Evolutionary conservation across 2,329 filamentous ascomycete species (phyloP).

Genomic region (Hypoxylon sp.): DNA sequence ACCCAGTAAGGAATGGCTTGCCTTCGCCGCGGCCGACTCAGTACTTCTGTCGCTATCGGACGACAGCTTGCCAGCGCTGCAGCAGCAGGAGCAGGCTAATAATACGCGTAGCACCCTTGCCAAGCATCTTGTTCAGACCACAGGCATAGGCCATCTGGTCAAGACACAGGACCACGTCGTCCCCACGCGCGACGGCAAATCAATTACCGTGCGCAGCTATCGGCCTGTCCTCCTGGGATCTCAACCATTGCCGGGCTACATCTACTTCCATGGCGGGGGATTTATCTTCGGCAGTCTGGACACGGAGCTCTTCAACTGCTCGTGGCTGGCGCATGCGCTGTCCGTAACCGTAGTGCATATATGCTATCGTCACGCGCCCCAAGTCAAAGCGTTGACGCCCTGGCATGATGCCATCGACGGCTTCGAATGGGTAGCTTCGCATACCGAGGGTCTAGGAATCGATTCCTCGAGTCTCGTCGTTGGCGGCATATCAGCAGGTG

Average conservation of each 20-base stretch:
- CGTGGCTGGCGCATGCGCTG: constrained; percentile 55
- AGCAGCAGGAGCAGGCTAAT: constrained; percentile 51
- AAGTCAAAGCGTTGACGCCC: constrained; percentile 60
- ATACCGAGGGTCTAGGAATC: constrained; percentile 55
- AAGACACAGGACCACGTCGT: constrained; percentile 52
- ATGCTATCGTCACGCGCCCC: constrained; percentile 66
- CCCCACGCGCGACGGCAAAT: constrained; percentile 58
- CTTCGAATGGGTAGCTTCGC: constrained; percentile 61
- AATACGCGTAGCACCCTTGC: constrained; percentile 46
- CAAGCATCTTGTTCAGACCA: constrained; percentile 42
- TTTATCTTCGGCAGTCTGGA: constrained; percentile 63
- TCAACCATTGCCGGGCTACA: constrained; percentile 56
- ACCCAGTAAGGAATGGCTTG: constrained; percentile 57
- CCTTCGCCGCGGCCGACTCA: constrained; percentile 48
- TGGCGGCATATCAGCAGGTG: constrained; percentile 61
- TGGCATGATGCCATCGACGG: constrained; percentile 64
- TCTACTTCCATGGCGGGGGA: constrained; percentile 66
- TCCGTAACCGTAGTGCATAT: constrained; percentile 61
- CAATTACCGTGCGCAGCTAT: constrained; percentile 60
- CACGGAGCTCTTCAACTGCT: constrained; percentile 63
- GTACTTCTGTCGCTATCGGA: constrained; percentile 38
- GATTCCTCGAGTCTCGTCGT: constrained; percentile 56
- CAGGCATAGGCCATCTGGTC: constrained; percentile 37
- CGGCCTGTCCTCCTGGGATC: constrained; percentile 53
- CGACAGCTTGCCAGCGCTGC: constrained; percentile 42